Percentiles rank a stretch among this genome's conserved stretches.
These are phyloP conservation scores for Trichoderma aggressivum DNA, from an alignment of 2,329 filamentous ascomycete species.

Conservation along the genomic window DNA sequence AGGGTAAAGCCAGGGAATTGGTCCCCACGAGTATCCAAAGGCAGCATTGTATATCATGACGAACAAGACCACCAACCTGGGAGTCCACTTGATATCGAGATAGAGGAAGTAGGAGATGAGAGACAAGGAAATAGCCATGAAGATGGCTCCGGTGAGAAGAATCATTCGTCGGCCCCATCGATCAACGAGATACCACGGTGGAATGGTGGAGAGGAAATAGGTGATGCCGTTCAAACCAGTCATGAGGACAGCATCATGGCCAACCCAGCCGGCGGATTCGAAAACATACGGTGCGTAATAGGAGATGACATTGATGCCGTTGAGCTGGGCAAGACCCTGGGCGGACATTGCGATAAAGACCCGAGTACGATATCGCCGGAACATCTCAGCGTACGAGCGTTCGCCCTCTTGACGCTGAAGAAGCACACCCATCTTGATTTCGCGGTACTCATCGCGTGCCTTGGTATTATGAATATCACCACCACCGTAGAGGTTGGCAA, in stretches of 20 bases:
- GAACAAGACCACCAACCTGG: slow-evolving; percentile 81
- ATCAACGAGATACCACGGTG: slow-evolving; percentile 96
- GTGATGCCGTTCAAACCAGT: slow-evolving; percentile 91
- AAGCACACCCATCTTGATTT: slow-evolving; percentile 98
- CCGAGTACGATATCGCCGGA: slow-evolving; percentile 82
- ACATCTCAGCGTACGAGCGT: slow-evolving; percentile 90
- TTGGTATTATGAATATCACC: slow-evolving; percentile 93
- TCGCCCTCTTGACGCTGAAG: slow-evolving; percentile 93
- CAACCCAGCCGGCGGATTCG: slow-evolving; percentile 92
- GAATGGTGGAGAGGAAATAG: slow-evolving; percentile 87
- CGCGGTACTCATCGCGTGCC: slow-evolving; percentile 91
- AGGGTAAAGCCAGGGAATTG: slow-evolving; percentile 96
- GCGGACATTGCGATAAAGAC: slow-evolving; percentile 99
- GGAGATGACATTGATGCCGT: slow-evolving; percentile 98
- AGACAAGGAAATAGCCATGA: slow-evolving; percentile 85
- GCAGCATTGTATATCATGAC: slow-evolving; percentile 99
- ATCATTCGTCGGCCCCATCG: slow-evolving; percentile 86
- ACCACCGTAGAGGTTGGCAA: slow-evolving; percentile 93
- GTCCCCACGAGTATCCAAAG: slow-evolving; percentile 93
- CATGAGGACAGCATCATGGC: slow-evolving; percentile 90
- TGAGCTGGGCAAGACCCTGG: slow-evolving; percentile 90
- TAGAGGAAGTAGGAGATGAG: slow-evolving; percentile 94
- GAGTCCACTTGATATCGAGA: slow-evolving; percentile 75
- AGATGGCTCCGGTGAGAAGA: slow-evolving; percentile 80
- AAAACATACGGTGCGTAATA: slow-evolving; percentile 98